phyloP scores from a whole-genome alignment of 2,329 filamentous ascomycete species.

The Rosellinia necatrix region DNA sequence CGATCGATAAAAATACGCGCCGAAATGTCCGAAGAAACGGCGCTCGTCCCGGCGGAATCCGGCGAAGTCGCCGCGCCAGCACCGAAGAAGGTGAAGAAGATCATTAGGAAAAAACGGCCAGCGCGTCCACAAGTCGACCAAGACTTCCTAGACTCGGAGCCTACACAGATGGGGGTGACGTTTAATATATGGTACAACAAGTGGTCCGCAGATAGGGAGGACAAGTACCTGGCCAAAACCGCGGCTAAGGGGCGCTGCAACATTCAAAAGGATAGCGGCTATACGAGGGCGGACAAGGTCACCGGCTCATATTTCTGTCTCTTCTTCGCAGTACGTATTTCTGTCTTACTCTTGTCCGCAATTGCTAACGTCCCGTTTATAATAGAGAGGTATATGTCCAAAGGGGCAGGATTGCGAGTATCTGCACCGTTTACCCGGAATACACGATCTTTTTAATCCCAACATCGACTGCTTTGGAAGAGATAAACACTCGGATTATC shows the following conservation, averaged over 20 bases:
- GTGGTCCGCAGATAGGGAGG: constrained; percentile 93
- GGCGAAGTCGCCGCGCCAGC: constrained; percentile 53
- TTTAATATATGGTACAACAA: constrained; percentile 99
- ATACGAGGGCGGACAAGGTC: constrained; percentile 76
- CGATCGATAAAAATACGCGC: not conserved
- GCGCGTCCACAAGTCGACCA: constrained; percentile 91
- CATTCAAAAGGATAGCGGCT: constrained; percentile 77
- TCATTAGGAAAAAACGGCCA: constrained; percentile 84
- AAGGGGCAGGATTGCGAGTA: constrained; percentile 94
- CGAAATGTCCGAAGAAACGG: constrained; percentile 41
- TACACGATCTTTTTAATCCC: constrained; percentile 89
- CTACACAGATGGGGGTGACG: constrained; percentile 88
- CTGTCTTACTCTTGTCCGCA: no score
- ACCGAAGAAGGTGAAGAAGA: constrained; percentile 79
- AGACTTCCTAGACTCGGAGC: constrained; percentile 78
- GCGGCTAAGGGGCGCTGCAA: constrained; percentile 86
- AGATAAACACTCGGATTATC: constrained; percentile 90
- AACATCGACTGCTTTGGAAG: constrained; percentile 95
- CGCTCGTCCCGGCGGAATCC: constrained; percentile 35
- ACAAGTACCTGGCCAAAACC: constrained; percentile 83
- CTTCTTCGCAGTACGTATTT: constrained; percentile 67
- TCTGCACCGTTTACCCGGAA: constrained; percentile 82
- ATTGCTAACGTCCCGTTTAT: not conserved
- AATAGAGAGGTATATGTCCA: constrained; percentile 70
- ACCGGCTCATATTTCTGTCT: constrained; percentile 89